A percentile compares a stretch with the other conserved stretches of the same genome.
Conservation (phyloP, 805 yeast species). For the Candida rishiriensis region DNA sequence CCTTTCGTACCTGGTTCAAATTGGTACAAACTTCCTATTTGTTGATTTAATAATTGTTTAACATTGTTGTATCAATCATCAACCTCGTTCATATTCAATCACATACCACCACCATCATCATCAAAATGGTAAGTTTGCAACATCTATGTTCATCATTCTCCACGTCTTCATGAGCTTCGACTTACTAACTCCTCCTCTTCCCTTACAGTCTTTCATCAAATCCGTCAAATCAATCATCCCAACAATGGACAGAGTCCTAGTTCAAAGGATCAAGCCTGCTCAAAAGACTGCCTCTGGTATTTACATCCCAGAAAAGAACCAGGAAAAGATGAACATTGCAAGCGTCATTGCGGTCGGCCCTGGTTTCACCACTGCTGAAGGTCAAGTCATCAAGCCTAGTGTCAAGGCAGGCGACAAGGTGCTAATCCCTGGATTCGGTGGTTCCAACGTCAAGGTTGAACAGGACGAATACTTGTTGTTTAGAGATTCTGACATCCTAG, state of each 20-base stretch:
- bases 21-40: too few species aligned
- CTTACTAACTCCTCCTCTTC: too few species aligned
- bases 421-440: slow-evolving; percentile 92
- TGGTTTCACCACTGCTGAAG: slow-evolving; percentile 74
- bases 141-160: too few species aligned
- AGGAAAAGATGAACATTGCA: slow-evolving; percentile 88
- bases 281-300: slow-evolving; percentile 90
- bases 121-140: too few species aligned
- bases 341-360: slow-evolving; percentile 94
- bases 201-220: slow-evolving; percentile 51
- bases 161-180: too few species aligned
- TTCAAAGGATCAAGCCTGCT: slow-evolving; percentile 91
- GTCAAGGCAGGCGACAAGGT: slow-evolving; percentile 92
- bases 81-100: too few species aligned
- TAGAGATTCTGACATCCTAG: slow-evolving; percentile 93
- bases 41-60: too few species aligned
- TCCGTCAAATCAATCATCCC: slow-evolving; percentile 87
- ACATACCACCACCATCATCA: too few species aligned
- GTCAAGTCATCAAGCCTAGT: slow-evolving; percentile 65
- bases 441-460: slow-evolving; percentile 81
- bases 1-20: too few species aligned
- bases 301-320: slow-evolving; percentile 93
- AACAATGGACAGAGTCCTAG: slow-evolving; percentile 91
- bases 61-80: too few species aligned
- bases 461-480: slow-evolving; percentile 53